phyloP scores from a whole-genome alignment of 805 yeast species.

The Gaillardinia entomophila region DNA sequence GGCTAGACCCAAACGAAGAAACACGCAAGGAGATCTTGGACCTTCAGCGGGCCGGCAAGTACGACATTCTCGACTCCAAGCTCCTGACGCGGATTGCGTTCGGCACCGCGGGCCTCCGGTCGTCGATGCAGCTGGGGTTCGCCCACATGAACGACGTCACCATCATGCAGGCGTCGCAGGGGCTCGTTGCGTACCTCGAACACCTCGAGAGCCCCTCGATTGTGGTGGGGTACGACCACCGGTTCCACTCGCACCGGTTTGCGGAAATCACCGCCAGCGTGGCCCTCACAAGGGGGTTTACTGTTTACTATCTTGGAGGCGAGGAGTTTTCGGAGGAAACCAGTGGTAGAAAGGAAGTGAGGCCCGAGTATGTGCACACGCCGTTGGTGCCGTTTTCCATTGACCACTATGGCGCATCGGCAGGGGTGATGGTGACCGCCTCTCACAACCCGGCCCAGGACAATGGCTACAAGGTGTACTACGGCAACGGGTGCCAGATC shows the following conservation, averaged over 20 bases:
- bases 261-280: constrained; percentile 76
- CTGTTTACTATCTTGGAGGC: constrained; percentile 56
- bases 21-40: constrained; percentile 52
- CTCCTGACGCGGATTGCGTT: constrained; percentile 62
- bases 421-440: constrained; percentile 92
- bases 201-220: constrained; percentile 31
- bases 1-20: constrained; percentile 29
- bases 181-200: constrained; percentile 50
- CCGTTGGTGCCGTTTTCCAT: constrained; percentile 91
- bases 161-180: constrained; percentile 86
- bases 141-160: constrained; percentile 85
- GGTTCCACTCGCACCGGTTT: constrained; percentile 72
- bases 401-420: constrained; percentile 54
- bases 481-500: constrained; percentile 91
- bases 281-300: constrained; percentile 62
- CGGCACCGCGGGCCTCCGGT: constrained; percentile 92
- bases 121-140: constrained; percentile 88
- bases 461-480: constrained; percentile 93
- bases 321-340: constrained; percentile 25
- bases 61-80: constrained; percentile 44
- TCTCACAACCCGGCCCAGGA: constrained; percentile 82
- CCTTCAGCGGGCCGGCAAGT: constrained; percentile 33
- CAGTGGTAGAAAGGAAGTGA: constrained; percentile 1
- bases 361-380: constrained; percentile 53
- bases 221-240: constrained; percentile 89